These are phyloP conservation scores for Solanum piurae DNA, from an alignment of 257 asterid genomes.

Conservation along the genomic window DNA sequence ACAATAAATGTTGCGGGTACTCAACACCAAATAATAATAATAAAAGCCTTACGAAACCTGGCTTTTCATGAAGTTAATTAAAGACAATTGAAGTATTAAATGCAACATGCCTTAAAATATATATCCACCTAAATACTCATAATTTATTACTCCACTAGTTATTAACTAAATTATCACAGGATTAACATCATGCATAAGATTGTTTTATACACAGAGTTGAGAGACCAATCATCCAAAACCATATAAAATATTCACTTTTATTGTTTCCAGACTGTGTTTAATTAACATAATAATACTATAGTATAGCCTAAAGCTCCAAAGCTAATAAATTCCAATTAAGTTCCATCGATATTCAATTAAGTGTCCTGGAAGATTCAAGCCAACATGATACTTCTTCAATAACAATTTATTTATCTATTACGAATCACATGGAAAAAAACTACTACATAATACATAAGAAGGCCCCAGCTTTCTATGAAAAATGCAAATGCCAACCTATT, in stretches of 20 bases:
- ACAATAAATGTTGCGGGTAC: not conserved
- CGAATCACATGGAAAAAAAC: not conserved
- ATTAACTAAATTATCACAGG: not conserved
- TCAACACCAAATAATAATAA: not conserved
- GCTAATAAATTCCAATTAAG: not conserved
- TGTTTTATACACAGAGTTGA: not conserved
- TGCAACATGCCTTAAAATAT: not conserved
- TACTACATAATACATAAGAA: not conserved
- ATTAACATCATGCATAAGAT: not conserved
- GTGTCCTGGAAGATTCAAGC: not conserved
- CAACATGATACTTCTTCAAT: not conserved
- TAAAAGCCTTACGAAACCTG: too few relatives aligned
- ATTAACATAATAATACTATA: not conserved
- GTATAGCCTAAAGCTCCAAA: not conserved
- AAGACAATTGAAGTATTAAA: not conserved
- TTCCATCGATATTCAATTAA: not conserved
- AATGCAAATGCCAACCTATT: not conserved
- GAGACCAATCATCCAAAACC: too few relatives aligned
- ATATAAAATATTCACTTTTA: not conserved
- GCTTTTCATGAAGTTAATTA: too few relatives aligned
- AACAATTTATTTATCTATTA: not conserved
- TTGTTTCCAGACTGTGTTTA: not conserved
- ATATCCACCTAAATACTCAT: not conserved
- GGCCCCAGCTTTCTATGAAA: not conserved
- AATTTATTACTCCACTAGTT: not conserved